Conservation (phyloP, 1,139 yeast species). For the Yamadazyma dendronema region DNA sequence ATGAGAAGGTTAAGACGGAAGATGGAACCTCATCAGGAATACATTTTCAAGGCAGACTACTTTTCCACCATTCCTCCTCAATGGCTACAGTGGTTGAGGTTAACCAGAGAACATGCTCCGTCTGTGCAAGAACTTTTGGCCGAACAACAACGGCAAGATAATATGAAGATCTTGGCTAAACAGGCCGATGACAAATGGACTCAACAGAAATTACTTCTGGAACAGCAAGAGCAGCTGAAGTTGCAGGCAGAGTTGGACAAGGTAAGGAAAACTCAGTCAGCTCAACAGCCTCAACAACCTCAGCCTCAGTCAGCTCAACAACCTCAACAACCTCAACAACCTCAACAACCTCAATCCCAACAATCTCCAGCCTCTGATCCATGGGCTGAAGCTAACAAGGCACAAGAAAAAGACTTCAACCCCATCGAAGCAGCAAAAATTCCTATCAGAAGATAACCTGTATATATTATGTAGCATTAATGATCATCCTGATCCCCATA, state of each 20-base stretch:
- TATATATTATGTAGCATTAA: conserved; percentile 6
- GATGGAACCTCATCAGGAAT: conserved; percentile 44
- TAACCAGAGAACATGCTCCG: conserved; percentile 61
- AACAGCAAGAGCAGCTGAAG: conserved; percentile 30
- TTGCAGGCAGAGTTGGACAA: conserved; percentile 35
- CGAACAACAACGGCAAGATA: conserved; percentile 57
- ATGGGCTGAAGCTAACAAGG: conserved; percentile 38
- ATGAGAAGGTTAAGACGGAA: conserved; percentile 47
- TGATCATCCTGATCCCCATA: not conserved
- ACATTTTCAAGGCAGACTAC: conserved; percentile 48
- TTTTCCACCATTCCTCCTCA: conserved; percentile 58
- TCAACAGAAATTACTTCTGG: conserved; percentile 35
- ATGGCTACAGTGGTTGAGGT: conserved; percentile 81
- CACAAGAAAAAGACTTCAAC: conserved; percentile 20
- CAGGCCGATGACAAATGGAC: conserved; percentile 64
- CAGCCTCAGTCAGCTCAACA: conserved; percentile 2
- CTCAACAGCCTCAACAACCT: not conserved
- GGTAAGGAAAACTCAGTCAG: conserved; percentile 21
- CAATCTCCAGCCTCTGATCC: conserved; percentile 20
- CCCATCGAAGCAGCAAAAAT: conserved; percentile 35
- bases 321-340: no score
- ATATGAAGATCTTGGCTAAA: conserved; percentile 54
- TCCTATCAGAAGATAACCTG: conserved; percentile 10
- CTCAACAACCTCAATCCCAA: not conserved
- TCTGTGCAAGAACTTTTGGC: conserved; percentile 56